phyloP scores from a whole-genome alignment of 306 rosid species.

The Cucurbita pepo region DNA sequence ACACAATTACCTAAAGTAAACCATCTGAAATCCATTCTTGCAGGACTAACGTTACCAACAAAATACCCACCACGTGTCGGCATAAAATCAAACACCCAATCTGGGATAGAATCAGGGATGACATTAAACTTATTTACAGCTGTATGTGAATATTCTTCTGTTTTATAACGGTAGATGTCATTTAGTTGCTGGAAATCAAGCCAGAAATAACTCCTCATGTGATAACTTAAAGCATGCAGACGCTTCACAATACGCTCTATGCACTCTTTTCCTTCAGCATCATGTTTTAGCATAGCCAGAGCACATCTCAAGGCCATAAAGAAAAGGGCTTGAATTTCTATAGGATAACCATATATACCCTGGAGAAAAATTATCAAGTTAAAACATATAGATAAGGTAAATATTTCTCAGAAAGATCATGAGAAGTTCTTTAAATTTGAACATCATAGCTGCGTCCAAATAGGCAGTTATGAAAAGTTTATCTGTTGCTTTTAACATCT shows the following conservation, averaged over 20 bases:
- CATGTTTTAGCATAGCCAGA: slow-evolving; percentile 9
- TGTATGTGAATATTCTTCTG: slow-evolving; percentile 12
- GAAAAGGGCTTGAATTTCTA: slow-evolving; percentile 15
- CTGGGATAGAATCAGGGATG: slow-evolving; percentile 12
- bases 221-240: slow-evolving; percentile 11
- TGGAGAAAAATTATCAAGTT: not conserved
- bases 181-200: slow-evolving; percentile 11
- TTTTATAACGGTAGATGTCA: slow-evolving; percentile 14
- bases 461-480: not conserved
- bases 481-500: not conserved
- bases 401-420: not conserved
- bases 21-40: slow-evolving; percentile 15
- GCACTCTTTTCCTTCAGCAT: slow-evolving; percentile 14
- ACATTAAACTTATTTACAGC: slow-evolving; percentile 15
- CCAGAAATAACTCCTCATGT: slow-evolving; percentile 15
- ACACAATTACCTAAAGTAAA: slow-evolving; percentile 12
- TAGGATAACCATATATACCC: slow-evolving; percentile 16
- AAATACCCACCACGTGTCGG: slow-evolving; percentile 12
- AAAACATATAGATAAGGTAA: not conserved
- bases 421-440: not conserved
- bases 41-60: slow-evolving; percentile 14
- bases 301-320: slow-evolving; percentile 11
- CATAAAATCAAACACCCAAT: slow-evolving; percentile 14
- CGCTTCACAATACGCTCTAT: slow-evolving; percentile 11
- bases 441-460: not conserved